Evolutionary conservation across 2,329 filamentous ascomycete species (phyloP).

Genomic region (Pseudocercospora pini-densiflorae): DNA sequence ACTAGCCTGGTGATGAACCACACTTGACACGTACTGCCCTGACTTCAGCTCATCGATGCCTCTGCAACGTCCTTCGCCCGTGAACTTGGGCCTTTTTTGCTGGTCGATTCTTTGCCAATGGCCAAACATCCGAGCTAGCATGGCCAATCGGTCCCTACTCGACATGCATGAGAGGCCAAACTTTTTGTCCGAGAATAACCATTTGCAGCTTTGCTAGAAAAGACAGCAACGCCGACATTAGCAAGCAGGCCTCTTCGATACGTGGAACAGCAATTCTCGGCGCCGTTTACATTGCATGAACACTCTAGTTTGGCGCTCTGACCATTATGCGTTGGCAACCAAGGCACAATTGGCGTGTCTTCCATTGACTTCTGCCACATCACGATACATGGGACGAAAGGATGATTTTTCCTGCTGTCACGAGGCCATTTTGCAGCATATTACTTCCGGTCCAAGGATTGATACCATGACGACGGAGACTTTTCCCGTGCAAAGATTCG

Average conservation of each 20-base stretch:
- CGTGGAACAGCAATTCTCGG: slow-evolving; percentile 2
- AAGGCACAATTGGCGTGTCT: background rate
- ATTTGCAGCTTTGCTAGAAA: background rate
- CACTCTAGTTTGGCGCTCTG: background rate
- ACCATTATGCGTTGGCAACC: slow-evolving; percentile 6
- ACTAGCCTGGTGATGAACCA: background rate
- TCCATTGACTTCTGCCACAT: slow-evolving; percentile 3
- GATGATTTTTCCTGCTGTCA: background rate
- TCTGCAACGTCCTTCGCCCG: background rate
- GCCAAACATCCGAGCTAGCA: background rate
- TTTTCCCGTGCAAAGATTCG: background rate
- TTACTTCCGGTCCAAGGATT: background rate
- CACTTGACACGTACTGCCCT: background rate
- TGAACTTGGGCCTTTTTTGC: background rate
- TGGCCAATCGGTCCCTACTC: background rate
- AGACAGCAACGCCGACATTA: background rate
- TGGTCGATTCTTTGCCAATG: background rate
- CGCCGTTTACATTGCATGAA: slow-evolving; percentile 7
- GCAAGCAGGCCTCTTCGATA: slow-evolving; percentile 5
- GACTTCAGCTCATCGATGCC: background rate
- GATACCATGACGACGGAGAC: background rate
- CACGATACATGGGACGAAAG: background rate
- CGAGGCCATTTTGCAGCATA: background rate
- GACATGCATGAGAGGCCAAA: background rate
- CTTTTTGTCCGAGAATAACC: background rate